phyloP scores from a whole-genome alignment of 2,329 filamentous ascomycete species.

The Diaporthe vaccinii region DNA sequence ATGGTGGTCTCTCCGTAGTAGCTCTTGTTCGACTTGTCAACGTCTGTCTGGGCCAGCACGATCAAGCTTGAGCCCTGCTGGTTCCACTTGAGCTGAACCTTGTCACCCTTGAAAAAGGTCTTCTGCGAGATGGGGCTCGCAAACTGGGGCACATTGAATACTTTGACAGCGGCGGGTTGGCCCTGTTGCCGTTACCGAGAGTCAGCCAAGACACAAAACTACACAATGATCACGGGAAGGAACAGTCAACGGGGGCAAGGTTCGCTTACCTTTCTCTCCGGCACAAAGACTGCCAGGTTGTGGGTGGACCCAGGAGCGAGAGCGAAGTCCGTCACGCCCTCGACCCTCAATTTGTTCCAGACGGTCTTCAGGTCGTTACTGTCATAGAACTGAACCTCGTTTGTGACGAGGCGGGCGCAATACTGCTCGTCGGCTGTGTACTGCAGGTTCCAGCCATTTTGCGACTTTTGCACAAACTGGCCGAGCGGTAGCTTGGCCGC shows the following conservation, averaged over 20 bases:
- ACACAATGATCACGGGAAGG: neutral
- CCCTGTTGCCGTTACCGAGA: slow-evolving; percentile 67
- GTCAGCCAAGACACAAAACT: slow-evolving; percentile 38
- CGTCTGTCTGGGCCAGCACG: slow-evolving; percentile 96
- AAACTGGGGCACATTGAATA: slow-evolving; percentile 94
- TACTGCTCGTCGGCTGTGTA: slow-evolving; percentile 95
- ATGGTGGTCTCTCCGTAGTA: slow-evolving; percentile 99
- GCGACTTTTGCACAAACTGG: slow-evolving; percentile 94
- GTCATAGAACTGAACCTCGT: slow-evolving; percentile 98
- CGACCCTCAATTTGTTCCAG: slow-evolving; percentile 95
- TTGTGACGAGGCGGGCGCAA: slow-evolving; percentile 93
- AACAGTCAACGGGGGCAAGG: neutral
- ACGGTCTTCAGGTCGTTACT: slow-evolving; percentile 86
- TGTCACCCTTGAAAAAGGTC: slow-evolving; percentile 99
- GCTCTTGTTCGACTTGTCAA: slow-evolving; percentile 98
- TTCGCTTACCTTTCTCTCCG: slow-evolving; percentile 86
- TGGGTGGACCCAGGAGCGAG: slow-evolving; percentile 91
- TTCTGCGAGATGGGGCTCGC: slow-evolving; percentile 89
- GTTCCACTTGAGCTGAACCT: slow-evolving; percentile 99
- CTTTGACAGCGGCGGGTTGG: slow-evolving; percentile 92
- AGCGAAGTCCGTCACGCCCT: slow-evolving; percentile 91
- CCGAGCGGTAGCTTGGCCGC: slow-evolving; percentile 82
- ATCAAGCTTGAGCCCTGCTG: slow-evolving; percentile 89
- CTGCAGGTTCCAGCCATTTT: slow-evolving; percentile 97
- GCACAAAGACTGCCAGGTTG: slow-evolving; percentile 93